Base-by-base conservation (phyloP, 2,329 filamentous ascomycete genomes). In the Moelleriella libera region DNA sequence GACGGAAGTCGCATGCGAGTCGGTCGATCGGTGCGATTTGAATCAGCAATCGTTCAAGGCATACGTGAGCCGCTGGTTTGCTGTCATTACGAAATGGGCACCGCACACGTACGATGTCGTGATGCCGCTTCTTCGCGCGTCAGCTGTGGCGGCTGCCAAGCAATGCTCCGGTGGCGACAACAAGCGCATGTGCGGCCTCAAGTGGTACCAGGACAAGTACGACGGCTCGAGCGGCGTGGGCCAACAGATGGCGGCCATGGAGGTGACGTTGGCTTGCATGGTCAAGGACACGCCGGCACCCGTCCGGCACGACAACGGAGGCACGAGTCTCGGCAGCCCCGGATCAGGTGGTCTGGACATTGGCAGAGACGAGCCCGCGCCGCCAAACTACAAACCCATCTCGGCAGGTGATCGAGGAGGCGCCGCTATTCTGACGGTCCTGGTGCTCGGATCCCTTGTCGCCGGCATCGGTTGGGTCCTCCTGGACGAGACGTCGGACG, bases 171-270 rank as follows among this genome's bases (percentile, higher is more conserved):
- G 77, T 30, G 78, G 78, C 12, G 53, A 58, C 30, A 78, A 77
- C 51, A 68, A 71, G 3, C 71, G 70, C 30, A 71, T 78, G 68
- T 83, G 78, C 54, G 76, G 79, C 7, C 61, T 78, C 47, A 72
- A 72, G 50, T 83, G 80, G 78, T 72, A 70, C 43, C 68, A 71
- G 47, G 64, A 69, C 48, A 60, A 62, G 7, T 83, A 73, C 62
- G 79, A 84, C 58, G 75, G 76, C 29, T 69, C 68, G 2, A 72
- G 68, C 6, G 82, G 81, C 6, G 74, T 85, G 2, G 82, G 82
- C 5, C 80, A 85, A 60, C 80, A 85, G 62, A 85, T 86, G 82
- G 72, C 76, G 1, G 80, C 76, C 2, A 66, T 85, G 59, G 78
- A 84, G 56, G 69, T 83, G 8, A 72, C 83, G 6, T 70, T 85